Conservation (phyloP, 1,284 basidiomycete species). For the Sanguinoderma infundibulare region DNA sequence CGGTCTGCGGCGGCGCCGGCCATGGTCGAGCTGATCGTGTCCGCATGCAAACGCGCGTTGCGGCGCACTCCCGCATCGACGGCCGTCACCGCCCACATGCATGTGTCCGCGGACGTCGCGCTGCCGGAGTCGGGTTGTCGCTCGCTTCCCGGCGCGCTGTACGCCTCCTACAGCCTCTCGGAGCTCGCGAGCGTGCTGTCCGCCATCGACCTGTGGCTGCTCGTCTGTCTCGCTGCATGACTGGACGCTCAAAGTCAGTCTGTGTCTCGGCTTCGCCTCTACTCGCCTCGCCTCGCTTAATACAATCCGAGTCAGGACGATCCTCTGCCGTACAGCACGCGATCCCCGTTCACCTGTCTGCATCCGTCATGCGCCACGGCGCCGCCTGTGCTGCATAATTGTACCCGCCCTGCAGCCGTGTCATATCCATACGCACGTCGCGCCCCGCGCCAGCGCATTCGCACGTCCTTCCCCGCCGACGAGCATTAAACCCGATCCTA, state of each 20-base stretch:
- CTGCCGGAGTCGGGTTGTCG: background rate
- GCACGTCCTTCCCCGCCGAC: background rate
- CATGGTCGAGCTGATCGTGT: background rate
- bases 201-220: constrained; percentile 22
- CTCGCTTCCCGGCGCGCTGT: constrained; percentile 11
- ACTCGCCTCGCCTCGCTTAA: background rate
- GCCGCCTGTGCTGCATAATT: background rate
- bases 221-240: constrained; percentile 22
- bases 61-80: constrained; percentile 1
- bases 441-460: background rate
- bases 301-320: background rate
- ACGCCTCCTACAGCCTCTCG: constrained; percentile 19
- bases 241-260: background rate
- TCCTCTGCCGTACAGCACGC: background rate
- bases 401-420: background rate
- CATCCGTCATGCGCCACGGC: constrained; percentile 3
- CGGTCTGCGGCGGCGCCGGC: background rate
- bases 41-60: background rate
- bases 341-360: constrained; percentile 5
- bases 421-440: background rate
- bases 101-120: background rate
- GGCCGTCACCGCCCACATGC: background rate
- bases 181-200: constrained; percentile 21
- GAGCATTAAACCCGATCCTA: background rate
- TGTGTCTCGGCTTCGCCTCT: background rate